phyloP scores from a whole-genome alignment of 148 eudicot species.

The Diospyros kaki region DNA sequence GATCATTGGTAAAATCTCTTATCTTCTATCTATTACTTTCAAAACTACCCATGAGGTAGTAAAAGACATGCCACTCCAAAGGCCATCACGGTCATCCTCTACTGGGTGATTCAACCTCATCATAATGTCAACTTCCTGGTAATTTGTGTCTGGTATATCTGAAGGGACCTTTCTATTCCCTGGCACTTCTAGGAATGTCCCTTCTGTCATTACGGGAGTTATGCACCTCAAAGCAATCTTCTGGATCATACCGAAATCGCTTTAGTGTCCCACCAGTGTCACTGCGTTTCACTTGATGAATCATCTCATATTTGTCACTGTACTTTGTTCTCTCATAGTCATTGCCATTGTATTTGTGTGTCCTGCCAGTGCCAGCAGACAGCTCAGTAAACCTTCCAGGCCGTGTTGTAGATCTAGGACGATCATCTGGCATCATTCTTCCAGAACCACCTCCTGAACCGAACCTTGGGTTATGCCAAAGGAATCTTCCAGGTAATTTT shows the following conservation, averaged over 20 bases:
- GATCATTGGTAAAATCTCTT: slow-evolving; percentile 5
- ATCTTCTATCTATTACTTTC: not conserved
- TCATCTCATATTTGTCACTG: slow-evolving; percentile 36
- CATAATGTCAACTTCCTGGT: slow-evolving; percentile 24
- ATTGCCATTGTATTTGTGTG: slow-evolving; percentile 23
- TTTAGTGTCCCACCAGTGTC: slow-evolving; percentile 32
- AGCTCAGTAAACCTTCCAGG: slow-evolving; percentile 13
- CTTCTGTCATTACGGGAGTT: slow-evolving; percentile 23
- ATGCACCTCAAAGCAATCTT: slow-evolving; percentile 22
- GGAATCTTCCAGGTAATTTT: slow-evolving; percentile 43
- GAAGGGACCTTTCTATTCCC: slow-evolving; percentile 32
- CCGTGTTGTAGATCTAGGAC: slow-evolving; percentile 7
- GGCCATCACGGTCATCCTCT: slow-evolving; percentile 11
- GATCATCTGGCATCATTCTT: slow-evolving; percentile 18
- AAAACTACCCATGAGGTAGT: not conserved
- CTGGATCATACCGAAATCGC: slow-evolving; percentile 39
- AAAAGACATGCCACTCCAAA: not conserved
- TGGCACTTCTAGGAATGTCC: slow-evolving; percentile 23
- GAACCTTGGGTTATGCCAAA: slow-evolving; percentile 35
- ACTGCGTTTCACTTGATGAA: slow-evolving; percentile 32
- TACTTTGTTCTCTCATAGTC: slow-evolving; percentile 37
- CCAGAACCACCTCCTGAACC: slow-evolving; percentile 33
- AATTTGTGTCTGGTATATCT: slow-evolving; percentile 28
- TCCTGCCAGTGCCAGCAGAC: slow-evolving; percentile 28
- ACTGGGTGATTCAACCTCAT: slow-evolving; percentile 23